phyloP scores from a whole-genome alignment of 2,329 filamentous ascomycete genomes.

The Penicillium sp. region DNA sequence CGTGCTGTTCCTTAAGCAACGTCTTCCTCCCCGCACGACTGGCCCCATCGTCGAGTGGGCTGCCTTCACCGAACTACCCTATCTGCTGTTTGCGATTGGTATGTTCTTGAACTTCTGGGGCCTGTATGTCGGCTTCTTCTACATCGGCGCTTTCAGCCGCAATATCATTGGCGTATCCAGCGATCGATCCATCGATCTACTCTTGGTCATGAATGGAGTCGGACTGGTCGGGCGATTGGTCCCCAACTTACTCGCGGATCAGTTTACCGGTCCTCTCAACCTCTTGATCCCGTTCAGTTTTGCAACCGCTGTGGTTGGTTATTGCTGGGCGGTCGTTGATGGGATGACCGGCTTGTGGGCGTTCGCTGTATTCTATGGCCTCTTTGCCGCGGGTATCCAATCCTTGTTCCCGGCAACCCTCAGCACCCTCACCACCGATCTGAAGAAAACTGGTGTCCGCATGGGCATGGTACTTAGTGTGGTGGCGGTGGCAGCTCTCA shows the following conservation, averaged over 20 bases:
- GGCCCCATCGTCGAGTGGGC: slow-evolving; percentile 51
- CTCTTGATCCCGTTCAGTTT: slow-evolving; percentile 53
- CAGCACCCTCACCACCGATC: slow-evolving; percentile 52
- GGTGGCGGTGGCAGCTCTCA: slow-evolving; percentile 52
- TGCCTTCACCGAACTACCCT: slow-evolving; percentile 51
- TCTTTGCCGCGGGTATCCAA: slow-evolving; percentile 62
- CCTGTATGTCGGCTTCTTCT: slow-evolving; percentile 54
- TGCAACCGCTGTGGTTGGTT: slow-evolving; percentile 43
- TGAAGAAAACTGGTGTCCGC: slow-evolving; percentile 53
- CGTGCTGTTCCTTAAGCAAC: slow-evolving; percentile 47
- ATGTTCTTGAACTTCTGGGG: slow-evolving; percentile 51
- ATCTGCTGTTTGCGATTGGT: slow-evolving; percentile 43
- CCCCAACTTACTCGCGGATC: slow-evolving; percentile 58
- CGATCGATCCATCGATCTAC: slow-evolving; percentile 53
- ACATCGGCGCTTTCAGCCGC: slow-evolving; percentile 43
- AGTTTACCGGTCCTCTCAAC: slow-evolving; percentile 57
- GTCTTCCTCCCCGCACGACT: slow-evolving; percentile 49
- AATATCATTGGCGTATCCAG: slow-evolving; percentile 42
- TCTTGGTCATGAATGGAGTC: slow-evolving; percentile 63
- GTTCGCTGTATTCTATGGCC: slow-evolving; percentile 62
- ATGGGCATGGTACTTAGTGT: slow-evolving; percentile 56
- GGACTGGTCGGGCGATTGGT: slow-evolving; percentile 57
- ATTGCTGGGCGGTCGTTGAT: slow-evolving; percentile 58
- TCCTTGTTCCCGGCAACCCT: slow-evolving; percentile 62
- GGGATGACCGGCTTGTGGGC: slow-evolving; percentile 53